Base-by-base conservation (phyloP, 768 basidiomycete genomes). In the Clathrus columnatus region DNA sequence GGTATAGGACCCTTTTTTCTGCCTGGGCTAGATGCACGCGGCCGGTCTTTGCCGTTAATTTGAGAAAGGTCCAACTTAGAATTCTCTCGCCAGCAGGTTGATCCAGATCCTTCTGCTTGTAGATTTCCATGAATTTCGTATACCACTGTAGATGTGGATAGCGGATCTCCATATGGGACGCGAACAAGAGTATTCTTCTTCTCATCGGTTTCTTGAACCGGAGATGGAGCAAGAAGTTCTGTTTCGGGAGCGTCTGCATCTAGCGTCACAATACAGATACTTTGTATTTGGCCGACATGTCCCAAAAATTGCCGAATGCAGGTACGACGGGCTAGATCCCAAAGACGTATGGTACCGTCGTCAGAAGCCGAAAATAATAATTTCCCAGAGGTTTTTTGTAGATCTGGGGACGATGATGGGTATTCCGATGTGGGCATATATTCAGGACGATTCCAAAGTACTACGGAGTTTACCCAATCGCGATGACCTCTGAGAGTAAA, bases 321-420 rank as follows among this genome's bases (percentile, higher is more conserved):
- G 2, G 83, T 79, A 47, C 90, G 79, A 20, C 73, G 72, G 24
- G 79, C 82, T 43, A 99, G 78, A 69, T 98, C 95, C 96, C 95
- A 99, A 5, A 99, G 79, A 57, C 84, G 85, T 68, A 98, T 91
- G 2, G 86, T 84, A 24, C 87, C 88, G 67, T 98, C 96, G 66
- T 98, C 96, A 7, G 91, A 93, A 2, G 91, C 91, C 7, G 93
- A 96, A 73, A 99, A 96, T 24, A 99, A 77, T 87, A 97, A 92
- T 72, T 96, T 94, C 50, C 92, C 91, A 16, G 82, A 77, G 55
- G 85, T 79, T 57, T 90, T 85, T 53, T 63, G 20, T 57, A 53
- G 52, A 36, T 42, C 56, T 60, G 5, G 45, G 42, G 2, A 62
- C 24, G 16, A 55, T 57, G 41, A 58, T 60, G 16, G 46, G 36